phyloP scores from a whole-genome alignment of 2,329 filamentous ascomycete genomes.

The Aureobasidium sp. region DNA sequence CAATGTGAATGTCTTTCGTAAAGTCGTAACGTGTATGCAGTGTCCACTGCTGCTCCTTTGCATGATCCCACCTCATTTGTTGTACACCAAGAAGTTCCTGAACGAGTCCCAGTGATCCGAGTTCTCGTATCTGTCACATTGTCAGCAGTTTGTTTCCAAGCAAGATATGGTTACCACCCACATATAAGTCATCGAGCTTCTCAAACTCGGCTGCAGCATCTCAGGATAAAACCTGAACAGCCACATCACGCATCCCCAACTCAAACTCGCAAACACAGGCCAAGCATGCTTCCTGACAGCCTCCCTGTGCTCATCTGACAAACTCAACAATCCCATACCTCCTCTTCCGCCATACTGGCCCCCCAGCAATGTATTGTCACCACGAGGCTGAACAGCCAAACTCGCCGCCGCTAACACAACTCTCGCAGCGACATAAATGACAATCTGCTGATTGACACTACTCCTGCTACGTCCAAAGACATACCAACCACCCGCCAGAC shows the following conservation, averaged over 20 bases:
- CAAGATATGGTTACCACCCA: conserved; percentile 45
- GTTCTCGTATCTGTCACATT: conserved; percentile 56
- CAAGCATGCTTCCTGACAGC: conserved; percentile 60
- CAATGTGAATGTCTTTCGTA: neutral
- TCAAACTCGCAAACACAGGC: conserved; percentile 84
- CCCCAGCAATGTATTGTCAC: conserved; percentile 31
- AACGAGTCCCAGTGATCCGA: conserved; percentile 85
- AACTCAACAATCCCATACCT: conserved; percentile 35
- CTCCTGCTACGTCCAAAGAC: conserved; percentile 80
- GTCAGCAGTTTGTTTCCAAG: conserved; percentile 23
- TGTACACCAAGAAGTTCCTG: conserved; percentile 79
- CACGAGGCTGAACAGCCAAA: conserved; percentile 61
- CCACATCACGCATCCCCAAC: conserved; percentile 94
- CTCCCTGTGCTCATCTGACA: conserved; percentile 34
- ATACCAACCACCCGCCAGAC: conserved; percentile 81
- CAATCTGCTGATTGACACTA: conserved; percentile 90
- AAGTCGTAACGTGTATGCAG: neutral
- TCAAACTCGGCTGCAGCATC: conserved; percentile 80
- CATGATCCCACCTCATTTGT: conserved; percentile 39
- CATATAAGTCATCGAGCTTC: conserved; percentile 96
- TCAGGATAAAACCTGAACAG: conserved; percentile 89
- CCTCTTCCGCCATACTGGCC: conserved; percentile 33
- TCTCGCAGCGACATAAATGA: conserved; percentile 94
- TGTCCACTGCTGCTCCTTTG: neutral
- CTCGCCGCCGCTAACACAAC: conserved; percentile 80